Evolutionary conservation across 73 alveolate genomes (phyloP), one percentile per base, ranked within the genome.

Genomic region (Durusdinium trenchii): DNA sequence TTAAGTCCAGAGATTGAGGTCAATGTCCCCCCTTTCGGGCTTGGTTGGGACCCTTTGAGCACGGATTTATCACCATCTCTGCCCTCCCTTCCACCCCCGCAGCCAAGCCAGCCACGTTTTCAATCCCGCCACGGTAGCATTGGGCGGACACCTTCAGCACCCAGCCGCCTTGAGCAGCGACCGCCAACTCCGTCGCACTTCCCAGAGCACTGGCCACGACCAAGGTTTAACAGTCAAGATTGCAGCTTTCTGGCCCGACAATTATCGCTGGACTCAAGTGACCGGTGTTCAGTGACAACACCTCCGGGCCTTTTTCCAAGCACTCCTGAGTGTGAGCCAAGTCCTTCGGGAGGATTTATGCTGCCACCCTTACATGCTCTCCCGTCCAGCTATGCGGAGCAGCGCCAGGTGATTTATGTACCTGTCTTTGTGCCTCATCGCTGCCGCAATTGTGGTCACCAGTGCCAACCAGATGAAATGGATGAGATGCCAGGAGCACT

Each of bases 261-360:
- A n/a, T n/a, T n/a, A n/a, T n/a, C n/a, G n/a, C n/a, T n/a, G n/a
- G n/a, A n/a, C n/a, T n/a, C n/a, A n/a, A n/a, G n/a, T n/a, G n/a
- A n/a, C n/a, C n/a, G n/a, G n/a, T n/a, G n/a, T n/a, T n/a, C n/a
- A n/a, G n/a, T n/a, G n/a, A n/a, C n/a, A n/a, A n/a, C 92, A 48
- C 71, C 92, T 30, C 67, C 67, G 50, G 92, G 71, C 47, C 69
- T 82, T 36, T 82, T 82, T 47, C 92, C 92, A n/a, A 48, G 73
- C 71, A 82, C 92, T 32, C 92, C 92, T 10, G 92, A 82, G 92
- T 82, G 92, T 45, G 71, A 82, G 16, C 92, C 92, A 14, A 82
- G 92, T 6, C 92, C 92, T 7, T 78, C 89, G 35, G 87, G n/a
- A 76, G 89, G 89, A 10, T 78, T 78, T 45, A 78, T 78, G 89